Evolutionary conservation across 805 yeast species (phyloP), one percentile per base, ranked within the genome.

Genomic region (Kazachstania taianensis): DNA sequence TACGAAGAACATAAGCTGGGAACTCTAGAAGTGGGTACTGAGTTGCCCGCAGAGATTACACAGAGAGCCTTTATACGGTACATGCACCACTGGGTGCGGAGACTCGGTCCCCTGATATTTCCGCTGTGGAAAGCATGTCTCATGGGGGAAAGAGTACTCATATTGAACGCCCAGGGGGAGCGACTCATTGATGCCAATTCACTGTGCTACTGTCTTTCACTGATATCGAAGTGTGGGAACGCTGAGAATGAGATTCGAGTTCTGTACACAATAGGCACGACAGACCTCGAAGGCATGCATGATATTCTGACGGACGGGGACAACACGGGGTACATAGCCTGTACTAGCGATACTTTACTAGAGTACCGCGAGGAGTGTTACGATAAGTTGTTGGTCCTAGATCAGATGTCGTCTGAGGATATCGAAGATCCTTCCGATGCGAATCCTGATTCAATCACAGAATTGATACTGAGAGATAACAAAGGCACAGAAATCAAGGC

Each of bases 121-220:
- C 51, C 61, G 5, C 30, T 59, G 12, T 58, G 64, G 64, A 55
- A 53, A 37, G 39, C 55, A 15, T 44, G 53, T 14, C 33, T 57
- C 4, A 31, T 52, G 4, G 44, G 45, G 20, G 54, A 53, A 31
- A 48, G 54, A 30, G 38, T 59, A 13, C 26, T 59, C 10, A 49
- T 59, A 10, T 20, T 57, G 24, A 52, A 46, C 18, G 48, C 55
- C 6, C 28, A 46, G 10, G 55, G 53, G 1, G 52, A 50, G 3
- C 42, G 53, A 2, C 51, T 57, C 24, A 53, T 50, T 27, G 38
- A 42, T 10, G 48, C 55, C 30, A 57, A 57, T 32, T 40, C 54
- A 1, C 35, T 59, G 15, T 48, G 45, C 12, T 50, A 51, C 32
- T 50, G 57, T 34, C 37, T 58, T 12, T 46, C 53, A 1, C 27